Evolutionary conservation across 2,329 filamentous ascomycete species (phyloP).

Genomic region (Teratosphaeria gauchensis): DNA sequence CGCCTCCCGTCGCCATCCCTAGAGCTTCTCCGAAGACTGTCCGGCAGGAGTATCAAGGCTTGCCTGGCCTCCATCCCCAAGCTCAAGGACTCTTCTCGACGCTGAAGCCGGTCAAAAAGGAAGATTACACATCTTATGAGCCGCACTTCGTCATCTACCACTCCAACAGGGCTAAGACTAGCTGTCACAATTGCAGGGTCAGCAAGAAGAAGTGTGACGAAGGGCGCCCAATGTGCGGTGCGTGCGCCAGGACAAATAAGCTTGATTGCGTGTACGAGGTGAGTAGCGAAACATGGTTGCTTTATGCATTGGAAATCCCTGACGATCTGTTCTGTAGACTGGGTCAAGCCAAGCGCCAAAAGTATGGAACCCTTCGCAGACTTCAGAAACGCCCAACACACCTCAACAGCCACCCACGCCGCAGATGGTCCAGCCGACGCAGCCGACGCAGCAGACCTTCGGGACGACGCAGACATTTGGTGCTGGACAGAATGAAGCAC

Average conservation of each 20-base stretch:
- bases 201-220: slow-evolving; percentile 10
- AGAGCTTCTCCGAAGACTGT: neutral
- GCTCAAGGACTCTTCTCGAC: slow-evolving; percentile 16
- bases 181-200: slow-evolving; percentile 6
- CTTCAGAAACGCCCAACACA: neutral
- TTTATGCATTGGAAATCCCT: neutral
- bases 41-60: neutral
- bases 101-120: slow-evolving; percentile 11
- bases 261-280: slow-evolving; percentile 4
- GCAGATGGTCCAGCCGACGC: neutral
- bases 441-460: neutral
- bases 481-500: slow-evolving; percentile 1
- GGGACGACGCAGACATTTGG: neutral
- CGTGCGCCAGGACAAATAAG: slow-evolving; percentile 4
- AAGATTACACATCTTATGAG: neutral
- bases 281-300: neutral
- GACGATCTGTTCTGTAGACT: neutral
- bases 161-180: slow-evolving; percentile 7
- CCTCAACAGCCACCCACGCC: neutral
- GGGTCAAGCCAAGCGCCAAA: neutral
- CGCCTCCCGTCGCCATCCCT: neutral
- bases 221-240: slow-evolving; percentile 3
- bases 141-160: slow-evolving; percentile 6
- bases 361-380: neutral
- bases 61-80: slow-evolving; percentile 1